Evolutionary conservation across 345 rosid genomes (phyloP).

Genomic region (Eucalyptus melliodora): DNA sequence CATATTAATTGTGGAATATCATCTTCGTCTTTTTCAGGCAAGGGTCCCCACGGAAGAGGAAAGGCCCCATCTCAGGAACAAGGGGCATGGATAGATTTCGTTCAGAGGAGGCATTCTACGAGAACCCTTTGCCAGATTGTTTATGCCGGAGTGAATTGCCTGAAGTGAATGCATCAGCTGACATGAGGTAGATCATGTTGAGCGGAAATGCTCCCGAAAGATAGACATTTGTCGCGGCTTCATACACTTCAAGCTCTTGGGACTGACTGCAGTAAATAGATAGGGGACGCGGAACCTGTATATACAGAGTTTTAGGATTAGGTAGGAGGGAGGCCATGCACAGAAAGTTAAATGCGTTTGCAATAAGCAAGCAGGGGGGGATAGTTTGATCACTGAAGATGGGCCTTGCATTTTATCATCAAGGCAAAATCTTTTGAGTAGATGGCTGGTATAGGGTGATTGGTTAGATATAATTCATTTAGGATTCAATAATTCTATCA

Average conservation of each 20-base stretch:
- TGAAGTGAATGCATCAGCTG: neutral
- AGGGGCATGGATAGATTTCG: conserved; percentile 79
- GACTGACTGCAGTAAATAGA: neutral
- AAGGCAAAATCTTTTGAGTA: neutral
- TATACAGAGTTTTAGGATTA: neutral
- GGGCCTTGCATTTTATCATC: neutral
- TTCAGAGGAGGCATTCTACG: conserved; percentile 87
- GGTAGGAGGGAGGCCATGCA: neutral
- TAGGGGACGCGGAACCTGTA: neutral
- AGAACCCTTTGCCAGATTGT: conserved; percentile 86
- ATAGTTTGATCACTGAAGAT: neutral
- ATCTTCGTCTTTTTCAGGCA: conserved; percentile 21
- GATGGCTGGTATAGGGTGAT: neutral
- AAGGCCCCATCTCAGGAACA: conserved; percentile 77
- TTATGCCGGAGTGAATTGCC: conserved; percentile 38
- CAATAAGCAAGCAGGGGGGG: neutral
- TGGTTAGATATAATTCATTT: neutral
- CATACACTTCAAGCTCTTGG: neutral
- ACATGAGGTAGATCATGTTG: neutral
- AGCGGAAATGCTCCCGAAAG: neutral
- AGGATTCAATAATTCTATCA: neutral
- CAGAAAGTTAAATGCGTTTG: neutral
- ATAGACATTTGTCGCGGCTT: neutral
- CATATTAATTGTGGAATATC: neutral
- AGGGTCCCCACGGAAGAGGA: conserved; percentile 87